Conservation (phyloP, 140 eudicot genomes). For the Cichorium intybus region DNA sequence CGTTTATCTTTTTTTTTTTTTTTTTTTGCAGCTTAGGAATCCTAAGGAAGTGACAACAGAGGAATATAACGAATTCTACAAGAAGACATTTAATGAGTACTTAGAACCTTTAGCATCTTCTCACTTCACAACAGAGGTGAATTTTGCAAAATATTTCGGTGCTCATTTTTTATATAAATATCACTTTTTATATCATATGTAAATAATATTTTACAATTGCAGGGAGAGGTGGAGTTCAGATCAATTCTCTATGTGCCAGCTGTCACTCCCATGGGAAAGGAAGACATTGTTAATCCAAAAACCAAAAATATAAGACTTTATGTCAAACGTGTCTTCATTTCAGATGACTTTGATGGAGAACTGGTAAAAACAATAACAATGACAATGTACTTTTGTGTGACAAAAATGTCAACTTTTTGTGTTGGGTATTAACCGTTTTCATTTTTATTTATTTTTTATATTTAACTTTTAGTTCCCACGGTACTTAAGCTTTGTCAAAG, state of each 20-base stretch:
- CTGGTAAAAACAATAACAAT: conserved; percentile 46
- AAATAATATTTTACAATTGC: conserved; percentile 13
- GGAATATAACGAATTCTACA: conserved; percentile 91
- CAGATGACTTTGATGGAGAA: conserved; percentile 97
- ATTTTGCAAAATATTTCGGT: background rate
- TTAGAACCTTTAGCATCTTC: conserved; percentile 94
- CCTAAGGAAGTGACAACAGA: conserved; percentile 86
- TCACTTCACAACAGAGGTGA: conserved; percentile 95
- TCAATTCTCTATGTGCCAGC: conserved; percentile 88
- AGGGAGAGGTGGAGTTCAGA: conserved; percentile 98
- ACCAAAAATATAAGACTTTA: conserved; percentile 92
- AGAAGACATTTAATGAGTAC: conserved; percentile 81
- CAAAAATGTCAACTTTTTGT: background rate
- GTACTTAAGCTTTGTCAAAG: conserved; percentile 86
- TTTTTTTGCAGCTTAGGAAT: conserved; percentile 76
- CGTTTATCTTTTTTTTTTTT: conserved; percentile 2
- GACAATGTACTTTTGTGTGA: background rate
- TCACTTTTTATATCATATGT: background rate
- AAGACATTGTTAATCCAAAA: conserved; percentile 80
- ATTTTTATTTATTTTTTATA: background rate
- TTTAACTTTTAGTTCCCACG: conserved; percentile 80
- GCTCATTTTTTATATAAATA: background rate
- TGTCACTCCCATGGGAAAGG: conserved; percentile 70
- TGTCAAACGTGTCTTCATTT: conserved; percentile 92
- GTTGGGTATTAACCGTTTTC: background rate